Percentiles rank a stretch among this genome's conserved stretches.
Conservation (phyloP, 129 eudicot species). For the Tagetes patula region DNA sequence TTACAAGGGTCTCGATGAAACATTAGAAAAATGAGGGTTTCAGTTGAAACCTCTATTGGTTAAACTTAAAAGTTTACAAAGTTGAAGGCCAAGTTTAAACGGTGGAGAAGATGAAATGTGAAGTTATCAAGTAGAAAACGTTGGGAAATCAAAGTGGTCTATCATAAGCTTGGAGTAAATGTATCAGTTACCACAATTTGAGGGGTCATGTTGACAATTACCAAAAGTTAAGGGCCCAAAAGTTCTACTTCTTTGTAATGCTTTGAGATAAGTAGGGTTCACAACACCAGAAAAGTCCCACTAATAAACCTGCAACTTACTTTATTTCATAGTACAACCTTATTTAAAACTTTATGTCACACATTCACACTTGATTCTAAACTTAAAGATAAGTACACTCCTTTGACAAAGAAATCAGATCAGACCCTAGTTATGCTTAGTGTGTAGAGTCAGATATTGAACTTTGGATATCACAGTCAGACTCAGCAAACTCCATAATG, state of each 20-base stretch:
- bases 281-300: background rate
- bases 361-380: background rate
- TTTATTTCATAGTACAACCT: background rate
- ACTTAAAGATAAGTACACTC: background rate
- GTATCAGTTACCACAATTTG: too few relatives aligned
- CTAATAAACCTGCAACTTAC: background rate
- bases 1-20: too few relatives aligned
- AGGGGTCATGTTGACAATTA: too few relatives aligned
- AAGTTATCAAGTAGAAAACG: too few relatives aligned
- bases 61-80: too few relatives aligned
- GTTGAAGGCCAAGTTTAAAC: too few relatives aligned
- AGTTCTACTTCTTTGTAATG: background rate
- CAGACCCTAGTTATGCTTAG: constrained; percentile 12
- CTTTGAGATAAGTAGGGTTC: background rate
- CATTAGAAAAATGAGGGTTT: too few relatives aligned
- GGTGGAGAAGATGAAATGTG: too few relatives aligned
- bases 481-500: constrained; percentile 4
- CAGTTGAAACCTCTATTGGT: too few relatives aligned
- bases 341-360: background rate
- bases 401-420: constrained; percentile 11
- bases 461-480: background rate
- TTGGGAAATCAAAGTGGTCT: too few relatives aligned
- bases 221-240: background rate
- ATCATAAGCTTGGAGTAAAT: too few relatives aligned
- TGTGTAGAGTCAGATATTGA: background rate